Base-by-base conservation (phyloP, 805 yeast species). In the Tetrapisispora phaffii region DNA sequence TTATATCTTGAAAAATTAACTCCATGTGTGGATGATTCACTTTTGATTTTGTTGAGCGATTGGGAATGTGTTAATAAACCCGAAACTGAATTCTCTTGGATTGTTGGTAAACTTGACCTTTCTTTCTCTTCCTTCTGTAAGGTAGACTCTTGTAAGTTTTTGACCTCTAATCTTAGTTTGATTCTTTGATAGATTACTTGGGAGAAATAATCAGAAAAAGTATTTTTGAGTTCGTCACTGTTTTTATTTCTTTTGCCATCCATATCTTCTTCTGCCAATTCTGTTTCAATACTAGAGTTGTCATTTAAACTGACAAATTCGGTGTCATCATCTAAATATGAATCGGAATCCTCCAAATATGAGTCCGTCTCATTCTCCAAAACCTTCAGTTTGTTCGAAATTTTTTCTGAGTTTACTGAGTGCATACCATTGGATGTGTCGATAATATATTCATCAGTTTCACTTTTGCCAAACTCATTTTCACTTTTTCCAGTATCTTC, bases 111-210 rank as follows among this genome's bases (percentile, higher is more conserved):
- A 19, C 4, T 37, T 24, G 31, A n/a, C 6, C 6, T 8, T 36
- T n/a, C 12, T n/a, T 32, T 32, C n/a, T n/a, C 10, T 32, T n/a
- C 20, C 4, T 16, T 32, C 8, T 4, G 10, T n/a, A 17, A n/a
- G 3, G 34, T 40, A 2, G 54, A 37, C 19, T 51, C 42, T 41
- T 59, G 56, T 37, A 46, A 51, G 41, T 56, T 50, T 8, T 51
- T 56, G 22, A 59, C 47, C 48, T 60, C 63, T 35, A 62, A 39
- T 42, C 61, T 53, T 46, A 57, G 41, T 45, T 44, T 47, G 7
- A 62, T 58, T 33, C 65, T 56, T 39, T 55, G 54, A 7, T 57
- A 47, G 31, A 62, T 54, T 6, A 60, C 49, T 7, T 54, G 45
- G 22, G 53, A 54, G 37, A 60, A 56, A 44, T 59, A 60, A 13